A percentile compares a stretch with the other conserved stretches of the same genome.
These are phyloP conservation scores for Xenoacremonium recifei DNA, from an alignment of 2,329 filamentous ascomycete species.

Conservation along the genomic window DNA sequence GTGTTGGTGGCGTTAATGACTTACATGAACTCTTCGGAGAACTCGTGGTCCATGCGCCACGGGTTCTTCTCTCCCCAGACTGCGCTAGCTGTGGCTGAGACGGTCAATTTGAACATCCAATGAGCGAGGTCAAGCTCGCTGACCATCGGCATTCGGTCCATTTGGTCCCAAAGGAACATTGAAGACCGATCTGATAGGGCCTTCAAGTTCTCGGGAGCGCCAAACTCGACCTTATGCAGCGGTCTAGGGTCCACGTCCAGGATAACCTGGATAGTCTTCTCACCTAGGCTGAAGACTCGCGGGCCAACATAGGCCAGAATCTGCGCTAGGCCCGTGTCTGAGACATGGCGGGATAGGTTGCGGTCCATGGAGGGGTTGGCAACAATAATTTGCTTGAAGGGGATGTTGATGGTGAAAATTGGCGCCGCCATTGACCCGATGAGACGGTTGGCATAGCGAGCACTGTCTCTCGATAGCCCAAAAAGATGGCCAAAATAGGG, in stretches of 20 bases:
- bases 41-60: slow-evolving; percentile 29
- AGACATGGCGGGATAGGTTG: slow-evolving; percentile 24
- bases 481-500: slow-evolving; percentile 26
- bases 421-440: slow-evolving; percentile 20
- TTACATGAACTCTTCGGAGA: slow-evolving; percentile 30
- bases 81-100: slow-evolving; percentile 29
- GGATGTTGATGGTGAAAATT: slow-evolving; percentile 29
- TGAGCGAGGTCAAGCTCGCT: slow-evolving; percentile 22
- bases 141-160: slow-evolving; percentile 16
- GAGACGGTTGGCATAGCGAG: slow-evolving; percentile 25
- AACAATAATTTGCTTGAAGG: slow-evolving; percentile 26
- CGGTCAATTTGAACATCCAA: slow-evolving; percentile 29
- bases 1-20: slow-evolving; percentile 1
- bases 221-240: slow-evolving; percentile 26
- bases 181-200: slow-evolving; percentile 21
- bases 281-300: slow-evolving; percentile 24
- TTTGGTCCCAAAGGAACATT: slow-evolving; percentile 16
- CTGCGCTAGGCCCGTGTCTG: slow-evolving; percentile 29
- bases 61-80: slow-evolving; percentile 31
- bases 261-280: slow-evolving; percentile 20
- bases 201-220: slow-evolving; percentile 18
- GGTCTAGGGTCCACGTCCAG: slow-evolving; percentile 27
- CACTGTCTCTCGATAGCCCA: slow-evolving; percentile 21
- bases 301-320: slow-evolving; percentile 29
- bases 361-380: slow-evolving; percentile 28